Base-by-base conservation (phyloP, 2,329 filamentous ascomycete genomes). In the Tolypocladium inflatum region DNA sequence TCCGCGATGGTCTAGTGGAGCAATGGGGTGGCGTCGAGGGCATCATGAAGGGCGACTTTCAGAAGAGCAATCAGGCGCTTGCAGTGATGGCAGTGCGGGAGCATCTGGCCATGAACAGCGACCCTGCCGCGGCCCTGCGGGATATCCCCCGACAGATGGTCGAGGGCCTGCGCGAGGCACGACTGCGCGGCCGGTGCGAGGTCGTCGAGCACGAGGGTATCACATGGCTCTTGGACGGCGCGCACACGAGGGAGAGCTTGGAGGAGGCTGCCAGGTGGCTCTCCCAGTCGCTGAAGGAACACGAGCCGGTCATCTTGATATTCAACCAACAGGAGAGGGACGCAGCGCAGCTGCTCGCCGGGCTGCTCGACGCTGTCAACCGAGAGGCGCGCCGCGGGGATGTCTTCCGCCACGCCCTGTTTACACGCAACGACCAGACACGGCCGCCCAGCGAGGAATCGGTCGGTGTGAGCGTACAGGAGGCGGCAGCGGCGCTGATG, bases 311-410 rank as follows among this genome's bases (percentile, higher is more conserved):
- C 51, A 76, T 90, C 0, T 75, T 97, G 52, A 80, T 97, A 54
- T 97, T 97, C 78, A 97, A 97, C 72, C 93, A 97, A 72, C 91
- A 96, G 68, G 91, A 90, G 11, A 84, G 91, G 38, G 86, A 96
- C 67, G 89, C 89, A 6, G 74, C 77, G 4, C 76, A 81, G 19
- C 79, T 95, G 1, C 81, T 93, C 2, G 74, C 73, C 38, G 80
- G 79, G 0, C 76, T 96, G 2, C 78, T 91, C 58, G 69, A 76
- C 11, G 83, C 82, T 2, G 74, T 89, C 13, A 55, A 56, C 66
- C 71, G 52, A 61, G 73, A 57, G 66, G 74, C 58, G 54, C 78
- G 57, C 54, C 71, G 59, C 65, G 73, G 45, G 2, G 56, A 66
- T 72, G 61, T 76, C 0, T 96, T 97, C 69, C 81, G 82, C 2